Base-by-base conservation (phyloP, 1,139 yeast species). In the Blastobotrys proliferans region DNA sequence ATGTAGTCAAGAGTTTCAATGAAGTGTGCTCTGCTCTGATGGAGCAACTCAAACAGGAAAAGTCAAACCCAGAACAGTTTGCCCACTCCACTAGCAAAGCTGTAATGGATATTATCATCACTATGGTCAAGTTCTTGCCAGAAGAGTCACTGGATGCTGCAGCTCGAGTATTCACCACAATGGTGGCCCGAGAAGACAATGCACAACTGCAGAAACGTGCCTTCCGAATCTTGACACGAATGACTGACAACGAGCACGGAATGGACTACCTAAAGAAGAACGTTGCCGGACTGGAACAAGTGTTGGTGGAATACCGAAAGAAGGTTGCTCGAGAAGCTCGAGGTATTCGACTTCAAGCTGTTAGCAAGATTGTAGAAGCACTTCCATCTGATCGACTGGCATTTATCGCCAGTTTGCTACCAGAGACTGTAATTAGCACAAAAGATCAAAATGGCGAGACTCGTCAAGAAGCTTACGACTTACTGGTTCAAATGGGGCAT, bases 381-480 rank as follows among this genome's bases (percentile, higher is more conserved):
- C 64, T 87, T 32, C 92, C 96, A 20, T 52, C 67, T 3, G 63
- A 72, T 21, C 81, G 83, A 48, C 69, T 87, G 53, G 77, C 77
- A 56, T 86, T 88, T 58, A 81, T 92, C 52, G 95, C 97, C 19
- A 73, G 85, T 10, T 68, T 85, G 32, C 70, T 88, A 34, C 87
- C 95, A 45, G 98, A 92, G 67, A 81, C 90, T 18, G 90, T 92
- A 45, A 70, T 94, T 59, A 81, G 88, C 28, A 88, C 97, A n/a
- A 92, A 92, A 64, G 97, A 88, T 61, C 81, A 80, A 41, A 92
- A 92, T 61, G 97, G 90, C 64, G 84, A 87, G 67, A 81, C 97
- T 2, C 78, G 99, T 63, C 85, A 82, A 49, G 72, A 81, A 28
- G 83, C 97, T 0, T 92, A 83, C 62, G 76, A 76, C 43, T 73